Evolutionary conservation across 768 basidiomycete species (phyloP).

Genomic region (Lactifluus volemus): DNA sequence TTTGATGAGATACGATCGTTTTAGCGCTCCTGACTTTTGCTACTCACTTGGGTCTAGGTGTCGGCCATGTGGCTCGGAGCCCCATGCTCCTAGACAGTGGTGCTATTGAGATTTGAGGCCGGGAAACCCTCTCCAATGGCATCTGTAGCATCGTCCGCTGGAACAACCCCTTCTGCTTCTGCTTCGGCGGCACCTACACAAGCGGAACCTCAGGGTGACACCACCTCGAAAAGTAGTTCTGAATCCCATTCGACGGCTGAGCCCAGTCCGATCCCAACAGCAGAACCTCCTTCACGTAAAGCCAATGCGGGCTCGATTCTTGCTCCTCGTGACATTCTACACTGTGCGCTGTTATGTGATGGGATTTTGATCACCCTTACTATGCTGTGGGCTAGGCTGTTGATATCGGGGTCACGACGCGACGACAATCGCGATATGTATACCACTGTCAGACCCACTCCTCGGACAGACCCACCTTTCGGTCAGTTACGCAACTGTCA

Average conservation of each 20-base stretch:
- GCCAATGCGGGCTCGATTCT: constrained; percentile 7
- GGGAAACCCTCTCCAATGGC: background rate
- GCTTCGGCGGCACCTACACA: too few species aligned
- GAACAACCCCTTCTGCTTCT: too few species aligned
- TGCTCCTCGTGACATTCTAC: background rate
- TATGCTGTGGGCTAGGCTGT: background rate
- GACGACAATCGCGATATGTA: too few species aligned
- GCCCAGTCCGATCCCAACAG: background rate
- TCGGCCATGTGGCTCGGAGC: background rate
- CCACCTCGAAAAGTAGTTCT: too few species aligned
- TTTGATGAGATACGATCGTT: background rate
- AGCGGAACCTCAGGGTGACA: too few species aligned
- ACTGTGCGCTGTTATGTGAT: background rate
- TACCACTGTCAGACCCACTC: too few species aligned
- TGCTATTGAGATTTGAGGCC: background rate
- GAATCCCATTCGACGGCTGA: background rate
- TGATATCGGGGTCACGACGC: too few species aligned
- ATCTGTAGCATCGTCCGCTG: background rate
- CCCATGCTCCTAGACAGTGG: too few species aligned
- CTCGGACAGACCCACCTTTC: too few species aligned
- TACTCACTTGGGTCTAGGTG: background rate
- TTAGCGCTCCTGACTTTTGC: background rate
- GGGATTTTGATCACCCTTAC: background rate
- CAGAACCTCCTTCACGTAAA: background rate
- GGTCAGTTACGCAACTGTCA: too few species aligned